Base-by-base conservation (phyloP, 2,329 filamentous ascomycete genomes). In the Whalleya microplaca region DNA sequence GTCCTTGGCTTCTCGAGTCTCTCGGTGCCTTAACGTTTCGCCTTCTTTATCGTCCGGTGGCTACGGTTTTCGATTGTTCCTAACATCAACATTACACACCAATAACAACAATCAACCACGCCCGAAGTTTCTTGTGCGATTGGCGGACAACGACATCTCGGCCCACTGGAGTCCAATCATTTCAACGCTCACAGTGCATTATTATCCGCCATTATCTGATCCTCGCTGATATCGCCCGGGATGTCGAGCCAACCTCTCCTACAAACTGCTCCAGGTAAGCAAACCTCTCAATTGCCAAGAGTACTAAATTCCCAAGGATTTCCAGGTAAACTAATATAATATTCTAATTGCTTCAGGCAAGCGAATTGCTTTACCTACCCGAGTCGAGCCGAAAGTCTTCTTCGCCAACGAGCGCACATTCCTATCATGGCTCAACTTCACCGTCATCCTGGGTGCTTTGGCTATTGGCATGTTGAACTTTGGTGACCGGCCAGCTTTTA, bases 321-420 rank as follows among this genome's bases (percentile, higher is more conserved):
- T 46, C 40, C 29, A 48, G 18, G 29, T 63, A 53, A 63, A 52
- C 29, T 41, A 21, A n/a, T n/a, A 4, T 27, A 27, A 27, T 9
- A 27, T n/a, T 45, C 46, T 41, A 20, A 51, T 53, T 10, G 47
- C 41, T 41, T 18, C 69, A 96, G 94, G 94, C 84, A 99, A 99
- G 81, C 92, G 94, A 73, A 98, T 99, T 74, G 94, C 95, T 70
- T 91, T 99, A 64, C 95, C 95, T 55, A 97, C 94, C 58, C 92
- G 95, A 66, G 94, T 99, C 76, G 95, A 99, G 78, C 95, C 95
- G 69, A 99, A 99, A 79, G 95, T 99, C 81, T 99, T 98, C 86
- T 99, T 99, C 83, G 95, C 95, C 78, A 99, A 99, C 83, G 95
- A 99, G 80, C 92, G 95, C 63, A 99, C 95, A 62, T 99, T 99